Percentiles rank a stretch among this genome's conserved stretches.
These are phyloP conservation scores for Pelargonium cotyledonis DNA, from an alignment of 441 rosid genomes.

Conservation along the genomic window DNA sequence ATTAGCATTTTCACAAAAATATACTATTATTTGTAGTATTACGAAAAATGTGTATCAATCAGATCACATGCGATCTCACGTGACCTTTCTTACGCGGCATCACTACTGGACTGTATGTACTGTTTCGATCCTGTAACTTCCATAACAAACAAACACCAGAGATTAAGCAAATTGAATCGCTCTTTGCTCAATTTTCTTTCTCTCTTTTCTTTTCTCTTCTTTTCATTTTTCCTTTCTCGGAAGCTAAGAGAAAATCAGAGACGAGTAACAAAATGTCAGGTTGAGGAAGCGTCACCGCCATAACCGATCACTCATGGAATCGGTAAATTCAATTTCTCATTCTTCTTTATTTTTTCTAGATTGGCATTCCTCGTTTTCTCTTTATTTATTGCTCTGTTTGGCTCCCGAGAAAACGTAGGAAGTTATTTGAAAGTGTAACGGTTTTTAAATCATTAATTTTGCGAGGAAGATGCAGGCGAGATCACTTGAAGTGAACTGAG, in stretches of 20 bases:
- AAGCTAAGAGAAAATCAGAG: too few relatives aligned
- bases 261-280: too few relatives aligned
- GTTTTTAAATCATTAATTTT: background rate
- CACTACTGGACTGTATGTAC: background rate
- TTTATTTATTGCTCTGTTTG: background rate
- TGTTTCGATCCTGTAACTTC: background rate
- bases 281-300: background rate
- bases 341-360: background rate
- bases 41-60: too few relatives aligned
- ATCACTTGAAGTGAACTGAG: background rate
- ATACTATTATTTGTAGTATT: too few relatives aligned
- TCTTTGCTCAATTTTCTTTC: background rate
- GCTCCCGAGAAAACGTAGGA: background rate
- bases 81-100: background rate
- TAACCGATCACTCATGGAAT: background rate
- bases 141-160: background rate
- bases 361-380: background rate
- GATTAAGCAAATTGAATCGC: constrained; percentile 2
- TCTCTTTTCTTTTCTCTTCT: background rate
- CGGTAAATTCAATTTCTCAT: background rate
- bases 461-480: background rate
- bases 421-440: background rate
- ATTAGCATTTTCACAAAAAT: too few relatives aligned
- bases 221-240: too few relatives aligned
- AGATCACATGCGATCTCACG: too few relatives aligned